phyloP scores from a whole-genome alignment of 208 protist genomes.

The Trypanosoma melophagium region DNA sequence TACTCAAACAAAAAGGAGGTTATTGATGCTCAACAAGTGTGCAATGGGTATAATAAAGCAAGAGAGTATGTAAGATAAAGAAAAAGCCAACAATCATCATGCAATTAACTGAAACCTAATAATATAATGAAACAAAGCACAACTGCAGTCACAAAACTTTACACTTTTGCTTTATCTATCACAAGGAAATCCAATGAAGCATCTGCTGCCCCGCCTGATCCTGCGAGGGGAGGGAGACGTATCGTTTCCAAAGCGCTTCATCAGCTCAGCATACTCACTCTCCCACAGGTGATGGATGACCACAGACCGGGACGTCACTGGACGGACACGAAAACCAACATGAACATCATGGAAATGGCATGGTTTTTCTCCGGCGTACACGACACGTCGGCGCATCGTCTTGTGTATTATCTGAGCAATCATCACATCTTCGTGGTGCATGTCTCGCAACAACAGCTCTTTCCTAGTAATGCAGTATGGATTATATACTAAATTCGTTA shows the following conservation, averaged over 20 bases:
- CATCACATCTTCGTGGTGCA: constrained; percentile 14
- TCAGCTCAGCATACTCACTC: constrained; percentile 13
- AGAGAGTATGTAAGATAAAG: neutral
- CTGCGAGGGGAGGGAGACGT: neutral
- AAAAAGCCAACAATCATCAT: too few relatives aligned
- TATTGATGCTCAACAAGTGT: neutral
- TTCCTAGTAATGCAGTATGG: neutral
- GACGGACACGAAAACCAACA: neutral
- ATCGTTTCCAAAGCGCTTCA: constrained; percentile 1
- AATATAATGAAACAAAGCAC: neutral
- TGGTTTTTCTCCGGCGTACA: neutral
- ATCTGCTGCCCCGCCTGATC: neutral
- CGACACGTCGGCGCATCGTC: neutral
- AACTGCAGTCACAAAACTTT: neutral
- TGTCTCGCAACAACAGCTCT: neutral
- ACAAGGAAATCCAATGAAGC: neutral
- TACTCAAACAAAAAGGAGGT: neutral
- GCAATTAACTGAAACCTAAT: too few relatives aligned
- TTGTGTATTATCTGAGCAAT: constrained; percentile 9
- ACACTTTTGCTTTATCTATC: neutral
- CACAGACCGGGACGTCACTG: neutral
- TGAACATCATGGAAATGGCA: constrained; percentile 24
- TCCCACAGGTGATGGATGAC: constrained; percentile 13
- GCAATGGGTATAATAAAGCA: neutral
- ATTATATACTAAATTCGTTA: neutral